These are phyloP conservation scores for Alternaria panax DNA, from an alignment of 2,329 filamentous ascomycete species.

Conservation along the genomic window DNA sequence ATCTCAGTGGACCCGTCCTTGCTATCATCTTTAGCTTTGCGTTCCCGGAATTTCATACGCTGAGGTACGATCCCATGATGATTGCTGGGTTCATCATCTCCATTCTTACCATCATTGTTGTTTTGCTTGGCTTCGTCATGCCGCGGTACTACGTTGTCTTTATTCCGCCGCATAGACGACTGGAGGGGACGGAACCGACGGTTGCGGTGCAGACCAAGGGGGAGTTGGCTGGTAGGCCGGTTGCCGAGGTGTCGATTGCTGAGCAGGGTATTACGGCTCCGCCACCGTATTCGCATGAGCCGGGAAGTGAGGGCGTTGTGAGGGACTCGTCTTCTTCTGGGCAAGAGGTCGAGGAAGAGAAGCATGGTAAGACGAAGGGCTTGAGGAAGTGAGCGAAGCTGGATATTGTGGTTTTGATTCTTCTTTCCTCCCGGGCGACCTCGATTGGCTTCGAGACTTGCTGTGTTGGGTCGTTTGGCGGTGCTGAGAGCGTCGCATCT, in stretches of 20 bases:
- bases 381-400: neutral
- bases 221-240: constrained; percentile 30
- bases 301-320: neutral
- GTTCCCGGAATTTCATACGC: constrained; percentile 43
- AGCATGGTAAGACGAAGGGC: constrained; percentile 9
- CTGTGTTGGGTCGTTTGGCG: neutral
- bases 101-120: constrained; percentile 52
- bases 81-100: constrained; percentile 45
- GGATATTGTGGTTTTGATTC: neutral
- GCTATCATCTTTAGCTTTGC: constrained; percentile 47
- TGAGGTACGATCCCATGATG: constrained; percentile 47
- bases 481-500: neutral
- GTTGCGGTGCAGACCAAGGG: constrained; percentile 36
- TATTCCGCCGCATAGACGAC: constrained; percentile 56
- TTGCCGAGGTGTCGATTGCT: constrained; percentile 17
- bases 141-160: constrained; percentile 64
- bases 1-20: constrained; percentile 43
- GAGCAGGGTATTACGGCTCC: constrained; percentile 10
- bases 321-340: constrained; percentile 15
- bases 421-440: neutral
- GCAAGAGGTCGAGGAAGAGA: constrained; percentile 7
- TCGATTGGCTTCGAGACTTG: neutral
- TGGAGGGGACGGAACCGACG: constrained; percentile 55
- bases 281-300: neutral
- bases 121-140: constrained; percentile 59